A percentile compares a stretch with the other conserved stretches of the same genome.
These are phyloP conservation scores for Aspergillus caelatus DNA, from an alignment of 2,329 filamentous ascomycete genomes.

Conservation along the genomic window DNA sequence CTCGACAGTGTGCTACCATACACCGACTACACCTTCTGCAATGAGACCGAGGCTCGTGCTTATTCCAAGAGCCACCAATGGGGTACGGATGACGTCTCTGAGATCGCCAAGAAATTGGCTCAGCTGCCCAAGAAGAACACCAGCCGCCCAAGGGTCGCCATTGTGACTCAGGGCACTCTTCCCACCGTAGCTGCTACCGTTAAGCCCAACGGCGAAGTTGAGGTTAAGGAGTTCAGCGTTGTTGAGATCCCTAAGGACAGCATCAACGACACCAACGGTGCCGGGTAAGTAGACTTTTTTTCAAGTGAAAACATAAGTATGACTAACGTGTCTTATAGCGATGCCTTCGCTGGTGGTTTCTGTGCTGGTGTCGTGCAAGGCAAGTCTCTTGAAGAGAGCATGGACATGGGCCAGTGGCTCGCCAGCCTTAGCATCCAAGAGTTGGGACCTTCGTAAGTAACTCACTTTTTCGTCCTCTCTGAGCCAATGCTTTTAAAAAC, in stretches of 20 bases:
- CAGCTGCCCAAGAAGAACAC: slow-evolving; percentile 90
- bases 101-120: slow-evolving; percentile 84
- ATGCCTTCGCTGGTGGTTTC: slow-evolving; percentile 95
- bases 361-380: slow-evolving; percentile 85
- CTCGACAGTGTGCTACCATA: slow-evolving; percentile 84
- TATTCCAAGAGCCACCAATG: slow-evolving; percentile 83
- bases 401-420: slow-evolving; percentile 97
- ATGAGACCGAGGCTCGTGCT: slow-evolving; percentile 89
- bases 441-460: slow-evolving; percentile 88
- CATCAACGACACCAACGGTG: slow-evolving; percentile 96
- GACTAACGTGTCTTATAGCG: slow-evolving; percentile 52
- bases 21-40: slow-evolving; percentile 95
- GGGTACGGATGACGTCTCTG: slow-evolving; percentile 73
- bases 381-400: slow-evolving; percentile 73
- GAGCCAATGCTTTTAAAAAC: background rate
- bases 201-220: slow-evolving; percentile 65
- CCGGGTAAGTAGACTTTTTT: slow-evolving; percentile 56
- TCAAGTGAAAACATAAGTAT: slow-evolving; percentile 10
- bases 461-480: background rate
- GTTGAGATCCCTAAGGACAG: slow-evolving; percentile 73
- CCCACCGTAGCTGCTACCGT: slow-evolving; percentile 80
- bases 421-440: slow-evolving; percentile 92
- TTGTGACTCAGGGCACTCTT: slow-evolving; percentile 93
- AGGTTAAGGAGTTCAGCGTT: slow-evolving; percentile 77
- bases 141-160: slow-evolving; percentile 78